These are phyloP conservation scores for Pleomassaria siparia DNA, from an alignment of 2,329 filamentous ascomycete species.

Conservation along the genomic window DNA sequence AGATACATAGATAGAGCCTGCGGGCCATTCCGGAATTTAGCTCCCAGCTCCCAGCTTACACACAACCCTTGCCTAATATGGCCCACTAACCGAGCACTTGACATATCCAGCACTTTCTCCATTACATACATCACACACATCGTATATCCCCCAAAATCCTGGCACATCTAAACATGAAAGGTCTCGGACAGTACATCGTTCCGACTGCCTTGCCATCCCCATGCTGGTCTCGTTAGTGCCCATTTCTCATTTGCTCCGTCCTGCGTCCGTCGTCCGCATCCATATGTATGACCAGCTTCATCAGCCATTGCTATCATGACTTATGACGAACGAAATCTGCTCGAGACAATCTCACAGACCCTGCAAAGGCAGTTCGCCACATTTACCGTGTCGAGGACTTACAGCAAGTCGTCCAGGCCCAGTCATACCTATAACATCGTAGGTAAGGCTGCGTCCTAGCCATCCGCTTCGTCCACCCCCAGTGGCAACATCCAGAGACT, in stretches of 20 bases:
- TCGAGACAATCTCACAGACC: conserved; percentile 3
- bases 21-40: no score
- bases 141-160: no score
- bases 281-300: conserved; percentile 2
- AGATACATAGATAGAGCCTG: no score
- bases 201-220: neutral
- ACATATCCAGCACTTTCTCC: no score
- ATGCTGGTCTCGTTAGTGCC: no score
- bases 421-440: neutral
- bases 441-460: conserved; percentile 2
- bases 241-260: no score
- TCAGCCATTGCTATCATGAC: neutral
- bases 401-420: neutral
- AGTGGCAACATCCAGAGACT: conserved; percentile 10
- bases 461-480: conserved; percentile 5
- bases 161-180: no score
- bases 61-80: no score
- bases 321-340: neutral
- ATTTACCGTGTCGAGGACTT: conserved; percentile 4
- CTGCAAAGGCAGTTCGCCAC: conserved; percentile 6
- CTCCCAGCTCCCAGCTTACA: no score
- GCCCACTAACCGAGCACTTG: no score
- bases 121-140: no score
- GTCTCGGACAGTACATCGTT: neutral
- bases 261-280: neutral